Conservation (phyloP, 768 basidiomycete genomes). For the Guyanaporus albipodus region DNA sequence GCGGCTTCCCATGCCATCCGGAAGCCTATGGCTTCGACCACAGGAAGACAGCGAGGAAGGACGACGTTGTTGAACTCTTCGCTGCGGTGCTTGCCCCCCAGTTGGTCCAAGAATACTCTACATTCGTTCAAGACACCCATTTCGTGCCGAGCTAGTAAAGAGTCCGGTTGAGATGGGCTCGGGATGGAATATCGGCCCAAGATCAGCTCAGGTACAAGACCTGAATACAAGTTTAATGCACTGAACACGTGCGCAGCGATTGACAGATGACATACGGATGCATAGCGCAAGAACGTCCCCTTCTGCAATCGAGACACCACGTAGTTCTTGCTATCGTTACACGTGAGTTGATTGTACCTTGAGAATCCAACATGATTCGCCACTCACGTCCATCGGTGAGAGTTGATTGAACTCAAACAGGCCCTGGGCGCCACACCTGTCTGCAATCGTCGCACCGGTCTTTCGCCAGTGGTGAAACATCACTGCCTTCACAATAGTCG, state of each 20-base stretch:
- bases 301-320: conserved; percentile 1
- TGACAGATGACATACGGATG: neutral
- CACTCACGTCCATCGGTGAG: neutral
- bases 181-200: neutral
- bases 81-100: neutral
- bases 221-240: neutral
- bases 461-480: neutral
- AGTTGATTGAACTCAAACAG: neutral
- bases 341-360: neutral
- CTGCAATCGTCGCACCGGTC: neutral
- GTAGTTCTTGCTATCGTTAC: neutral
- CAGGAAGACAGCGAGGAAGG: neutral
- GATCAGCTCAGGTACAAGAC: neutral
- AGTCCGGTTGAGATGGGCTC: neutral
- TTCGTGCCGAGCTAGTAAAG: neutral
- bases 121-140: neutral
- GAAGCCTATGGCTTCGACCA: neutral
- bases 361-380: neutral
- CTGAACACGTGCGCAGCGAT: neutral
- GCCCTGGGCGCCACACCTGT: neutral
- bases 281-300: neutral
- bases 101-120: neutral
- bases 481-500: neutral
- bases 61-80: conserved; percentile 1
- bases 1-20: conserved; percentile 1